Conservation (phyloP, 1,284 basidiomycete species). For the Crucibulum cyathiforme region DNA sequence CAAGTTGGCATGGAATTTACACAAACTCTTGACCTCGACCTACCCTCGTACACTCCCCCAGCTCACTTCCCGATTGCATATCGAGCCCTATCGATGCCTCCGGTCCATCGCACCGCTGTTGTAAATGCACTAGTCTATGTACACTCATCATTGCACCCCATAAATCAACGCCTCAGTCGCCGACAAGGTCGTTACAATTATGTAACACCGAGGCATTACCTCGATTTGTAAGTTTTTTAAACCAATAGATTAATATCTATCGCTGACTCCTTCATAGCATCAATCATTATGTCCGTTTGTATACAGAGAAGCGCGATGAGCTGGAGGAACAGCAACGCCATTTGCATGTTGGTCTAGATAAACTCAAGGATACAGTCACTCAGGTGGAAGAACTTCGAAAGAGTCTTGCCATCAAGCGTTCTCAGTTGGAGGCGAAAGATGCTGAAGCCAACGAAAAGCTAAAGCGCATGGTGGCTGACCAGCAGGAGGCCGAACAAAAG, state of each 20-base stretch:
- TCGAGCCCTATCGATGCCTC: conserved; percentile 81
- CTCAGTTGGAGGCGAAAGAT: conserved; percentile 93
- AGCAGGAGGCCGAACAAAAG: conserved; percentile 98
- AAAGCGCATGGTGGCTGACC: conserved; percentile 97
- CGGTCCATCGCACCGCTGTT: conserved; percentile 85
- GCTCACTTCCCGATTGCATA: conserved; percentile 88
- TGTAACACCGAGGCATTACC: conserved; percentile 97
- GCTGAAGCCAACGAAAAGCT: conserved; percentile 97
- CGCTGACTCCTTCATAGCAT: conserved; percentile 61
- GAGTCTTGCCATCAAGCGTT: conserved; percentile 93
- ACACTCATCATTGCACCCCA: conserved; percentile 88
- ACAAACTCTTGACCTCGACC: conserved; percentile 87
- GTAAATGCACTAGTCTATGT: conserved; percentile 95
- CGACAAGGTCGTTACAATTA: conserved; percentile 95
- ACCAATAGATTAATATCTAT: conserved; percentile 6
- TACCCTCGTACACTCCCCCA: conserved; percentile 80
- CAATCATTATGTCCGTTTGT: conserved; percentile 96
- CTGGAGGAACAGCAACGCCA: conserved; percentile 99
- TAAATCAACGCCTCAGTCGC: conserved; percentile 89
- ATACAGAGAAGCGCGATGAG: conserved; percentile 97
- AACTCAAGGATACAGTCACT: conserved; percentile 92
- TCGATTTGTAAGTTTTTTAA: conserved; percentile 89
- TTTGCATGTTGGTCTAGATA: conserved; percentile 97
- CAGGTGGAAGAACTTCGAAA: conserved; percentile 97
- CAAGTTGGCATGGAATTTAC: conserved; percentile 98